Evolutionary conservation across 345 rosid genomes (phyloP), one percentile per base, ranked within the genome.

Genomic region (Eucalyptus cloeziana): DNA sequence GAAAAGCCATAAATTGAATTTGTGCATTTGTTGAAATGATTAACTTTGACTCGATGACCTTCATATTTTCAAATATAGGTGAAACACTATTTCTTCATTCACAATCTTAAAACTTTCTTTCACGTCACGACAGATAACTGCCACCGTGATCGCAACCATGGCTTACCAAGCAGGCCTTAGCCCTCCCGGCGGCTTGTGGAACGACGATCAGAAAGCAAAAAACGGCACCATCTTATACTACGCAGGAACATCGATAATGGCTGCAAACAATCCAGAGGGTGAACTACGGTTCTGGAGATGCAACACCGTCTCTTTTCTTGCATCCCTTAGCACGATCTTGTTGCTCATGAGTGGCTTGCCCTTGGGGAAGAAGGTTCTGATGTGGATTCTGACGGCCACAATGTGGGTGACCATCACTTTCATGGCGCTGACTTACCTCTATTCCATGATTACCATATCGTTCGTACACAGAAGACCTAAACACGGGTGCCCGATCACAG

Each of bases 251-350:
- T 58, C 64, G 13, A 58, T 58, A 25, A 10, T 58, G 64, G n/a
- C 7, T 3, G n/a, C 64, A 58, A 58, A 58, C n/a, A 0, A 24
- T 58, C n/a, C 14, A n/a, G n/a, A n/a, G n/a, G n/a, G n/a, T n/a
- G n/a, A n/a, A n/a, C n/a, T n/a, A n/a, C n/a, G n/a, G n/a, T n/a
- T n/a, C n/a, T n/a, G n/a, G n/a, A n/a, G n/a, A 58, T 10, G 3
- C 64, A 58, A 24, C 62, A 24, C 64, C 3, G 3, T 58, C n/a
- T 24, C 64, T 21, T 24, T 56, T 4, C 11, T 56, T 24, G 14
- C 64, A 10, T 58, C n/a, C 4, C 64, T 25, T 25, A 58, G 64
- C 64, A 58, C 64, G 5, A 25, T 58, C 64, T 58, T 58, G 2
- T 25, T 58, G 64, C 27, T 22, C 64, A 5, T 9, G 5, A 9